A percentile compares a stretch with the other conserved stretches of the same genome.
These are phyloP conservation scores for Amphirosellinia nigrospora DNA, from an alignment of 495 filamentous ascomycete genomes.

Conservation along the genomic window DNA sequence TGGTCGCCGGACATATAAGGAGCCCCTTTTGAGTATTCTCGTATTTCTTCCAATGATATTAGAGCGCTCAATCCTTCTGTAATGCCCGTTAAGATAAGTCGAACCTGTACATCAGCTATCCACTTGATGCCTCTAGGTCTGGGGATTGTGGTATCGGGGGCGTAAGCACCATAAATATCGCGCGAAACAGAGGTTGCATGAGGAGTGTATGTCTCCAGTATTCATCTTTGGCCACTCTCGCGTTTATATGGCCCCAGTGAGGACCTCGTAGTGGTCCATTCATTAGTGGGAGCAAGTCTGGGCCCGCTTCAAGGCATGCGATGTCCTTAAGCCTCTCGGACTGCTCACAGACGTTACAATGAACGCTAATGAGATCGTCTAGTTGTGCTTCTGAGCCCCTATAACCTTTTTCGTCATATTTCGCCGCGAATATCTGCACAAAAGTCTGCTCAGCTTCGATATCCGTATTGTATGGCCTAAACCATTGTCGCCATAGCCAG, in stretches of 20 bases:
- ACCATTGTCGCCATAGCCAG: slow-evolving; percentile 1
- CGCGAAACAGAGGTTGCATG: neutral
- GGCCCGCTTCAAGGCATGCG: neutral
- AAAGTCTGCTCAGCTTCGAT: neutral
- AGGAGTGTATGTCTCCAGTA: neutral
- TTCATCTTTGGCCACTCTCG: neutral
- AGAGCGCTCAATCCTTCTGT: slow-evolving; percentile 4
- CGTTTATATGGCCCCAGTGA: neutral
- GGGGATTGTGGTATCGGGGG: neutral
- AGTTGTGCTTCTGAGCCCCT: neutral
- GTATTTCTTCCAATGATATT: slow-evolving; percentile 9
- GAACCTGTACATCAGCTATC: neutral
- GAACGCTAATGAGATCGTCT: neutral
- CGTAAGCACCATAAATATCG: slow-evolving; percentile 1
- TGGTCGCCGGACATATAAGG: neutral
- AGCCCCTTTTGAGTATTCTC: neutral
- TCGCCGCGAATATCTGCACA: neutral
- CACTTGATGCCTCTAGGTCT: neutral
- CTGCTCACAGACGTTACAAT: slow-evolving; percentile 4
- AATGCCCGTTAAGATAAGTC: slow-evolving; percentile 1
- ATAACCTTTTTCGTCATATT: neutral
- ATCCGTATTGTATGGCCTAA: neutral
- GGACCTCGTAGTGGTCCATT: neutral
- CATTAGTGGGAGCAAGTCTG: neutral
- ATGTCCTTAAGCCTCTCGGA: neutral